Base-by-base conservation (phyloP, 2,329 filamentous ascomycete species). In the Neopestalotiopsis rosae region DNA sequence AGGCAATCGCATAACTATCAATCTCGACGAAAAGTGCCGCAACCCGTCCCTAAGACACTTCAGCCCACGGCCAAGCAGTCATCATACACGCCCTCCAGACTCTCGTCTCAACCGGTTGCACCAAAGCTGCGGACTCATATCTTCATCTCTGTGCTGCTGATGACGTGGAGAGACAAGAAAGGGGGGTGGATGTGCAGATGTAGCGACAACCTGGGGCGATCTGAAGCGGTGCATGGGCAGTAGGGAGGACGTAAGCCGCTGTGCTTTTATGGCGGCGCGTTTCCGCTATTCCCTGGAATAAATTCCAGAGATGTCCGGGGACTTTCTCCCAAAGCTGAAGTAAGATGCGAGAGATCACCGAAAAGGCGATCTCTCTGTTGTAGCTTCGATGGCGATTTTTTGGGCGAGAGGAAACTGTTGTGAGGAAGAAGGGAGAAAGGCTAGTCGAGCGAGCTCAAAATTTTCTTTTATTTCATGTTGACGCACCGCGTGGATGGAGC, bases 251-350 rank as follows among this genome's bases (percentile, higher is more conserved):
- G 90, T 89, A 84, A 95, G 92, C 94, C 94, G 93, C 94, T 86
- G 88, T 94, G 94, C 95, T 97, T 97, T 91, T 98, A 95, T 97
- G 95, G 94, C 95, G 95, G 94, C 94, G 95, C 94, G 93, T 98
- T 97, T 97, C 94, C 94, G 94, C 95, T 82, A 83, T 79, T 70
- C 80, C 84, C 86, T 81, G 84, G 77, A 77, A 77, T 78, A 52
- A n/a, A 52, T 24, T 52, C 76, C 72, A 75, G 77, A 74, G 79
- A 84, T 91, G 95, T 98, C 95, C 95, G 95, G 95, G 95, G 95
- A 98, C 95, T 98, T 98, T 98, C 95, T 97, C 95, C 95, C 94
- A 96, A 98, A 98, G 95, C 95, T 80, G 74, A 78, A 71, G 64
- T 71, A 75, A 78, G 76, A 79, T 73, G 77, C 79, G 79, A 83